Evolutionary conservation across 768 basidiomycete species (phyloP).

Genomic region (Rhodotorula sphaerocarpa): DNA sequence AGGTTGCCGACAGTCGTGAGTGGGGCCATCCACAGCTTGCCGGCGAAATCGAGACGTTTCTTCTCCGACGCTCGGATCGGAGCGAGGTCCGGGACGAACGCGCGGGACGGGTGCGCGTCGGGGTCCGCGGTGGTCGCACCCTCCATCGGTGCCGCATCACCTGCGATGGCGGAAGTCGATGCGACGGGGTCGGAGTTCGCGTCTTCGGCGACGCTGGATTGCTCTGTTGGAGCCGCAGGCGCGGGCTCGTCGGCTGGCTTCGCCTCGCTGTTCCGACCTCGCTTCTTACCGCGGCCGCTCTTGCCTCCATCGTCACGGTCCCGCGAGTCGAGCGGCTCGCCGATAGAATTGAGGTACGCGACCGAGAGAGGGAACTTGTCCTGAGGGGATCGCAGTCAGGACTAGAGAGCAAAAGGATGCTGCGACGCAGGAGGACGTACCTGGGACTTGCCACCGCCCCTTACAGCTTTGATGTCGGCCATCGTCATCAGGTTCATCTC

Average conservation of each 20-base stretch:
- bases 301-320: constrained; percentile 12
- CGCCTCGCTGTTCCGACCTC: constrained; percentile 7
- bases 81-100: constrained; percentile 54
- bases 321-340: constrained; percentile 30
- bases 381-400: not conserved
- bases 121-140: not conserved
- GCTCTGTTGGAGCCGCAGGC: not conserved
- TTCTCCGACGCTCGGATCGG: constrained; percentile 70
- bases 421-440: not conserved
- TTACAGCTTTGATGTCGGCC: constrained; percentile 11
- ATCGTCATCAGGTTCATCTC: constrained; percentile 20
- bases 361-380: constrained; percentile 25
- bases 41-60: constrained; percentile 73
- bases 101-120: constrained; percentile 34
- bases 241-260: not conserved
- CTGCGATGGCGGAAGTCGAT: too few species aligned
- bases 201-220: too few species aligned
- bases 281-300: constrained; percentile 13
- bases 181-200: too few species aligned
- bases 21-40: constrained; percentile 75
- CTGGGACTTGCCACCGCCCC: constrained; percentile 27
- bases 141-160: not conserved
- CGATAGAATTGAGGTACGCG: constrained; percentile 25
- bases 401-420: not conserved
- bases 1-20: constrained; percentile 92